These are phyloP conservation scores for Chrysoporthe deuterocubensis DNA, from an alignment of 2,329 filamentous ascomycete genomes.

Conservation along the genomic window DNA sequence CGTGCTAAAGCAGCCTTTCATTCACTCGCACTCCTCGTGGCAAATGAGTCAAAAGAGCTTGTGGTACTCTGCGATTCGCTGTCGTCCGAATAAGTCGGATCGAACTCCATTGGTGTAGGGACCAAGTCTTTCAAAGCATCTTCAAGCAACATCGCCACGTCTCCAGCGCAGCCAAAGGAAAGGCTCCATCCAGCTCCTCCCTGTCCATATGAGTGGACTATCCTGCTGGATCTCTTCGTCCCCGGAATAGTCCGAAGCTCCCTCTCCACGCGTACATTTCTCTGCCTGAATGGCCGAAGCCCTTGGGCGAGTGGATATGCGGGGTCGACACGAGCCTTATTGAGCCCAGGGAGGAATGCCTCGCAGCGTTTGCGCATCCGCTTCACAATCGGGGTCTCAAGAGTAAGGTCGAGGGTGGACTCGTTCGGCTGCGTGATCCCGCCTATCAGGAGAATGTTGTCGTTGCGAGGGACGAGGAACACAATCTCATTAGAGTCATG, in stretches of 20 bases:
- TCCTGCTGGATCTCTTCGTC: slow-evolving; percentile 36
- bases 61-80: slow-evolving; percentile 19
- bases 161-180: slow-evolving; percentile 45
- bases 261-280: slow-evolving; percentile 48
- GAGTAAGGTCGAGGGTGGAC: slow-evolving; percentile 43
- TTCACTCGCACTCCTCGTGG: slow-evolving; percentile 12
- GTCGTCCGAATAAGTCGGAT: slow-evolving; percentile 27
- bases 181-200: slow-evolving; percentile 49
- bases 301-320: slow-evolving; percentile 49
- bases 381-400: slow-evolving; percentile 44
- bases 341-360: slow-evolving; percentile 45
- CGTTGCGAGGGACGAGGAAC: slow-evolving; percentile 49
- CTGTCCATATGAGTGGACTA: slow-evolving; percentile 50
- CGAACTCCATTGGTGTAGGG: slow-evolving; percentile 29
- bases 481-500: slow-evolving; percentile 44
- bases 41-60: slow-evolving; percentile 20
- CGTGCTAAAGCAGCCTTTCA: neutral
- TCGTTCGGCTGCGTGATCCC: slow-evolving; percentile 43
- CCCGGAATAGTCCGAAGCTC: slow-evolving; percentile 38
- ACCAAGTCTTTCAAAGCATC: slow-evolving; percentile 36
- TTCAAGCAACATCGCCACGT: slow-evolving; percentile 41
- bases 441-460: slow-evolving; percentile 48
- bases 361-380: slow-evolving; percentile 49
- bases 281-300: slow-evolving; percentile 44
- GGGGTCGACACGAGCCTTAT: slow-evolving; percentile 44